A percentile compares a stretch with the other conserved stretches of the same genome.
Conservation (phyloP, 371 early-diverging fungal species). For the Apophysomyces ossiformis region DNA sequence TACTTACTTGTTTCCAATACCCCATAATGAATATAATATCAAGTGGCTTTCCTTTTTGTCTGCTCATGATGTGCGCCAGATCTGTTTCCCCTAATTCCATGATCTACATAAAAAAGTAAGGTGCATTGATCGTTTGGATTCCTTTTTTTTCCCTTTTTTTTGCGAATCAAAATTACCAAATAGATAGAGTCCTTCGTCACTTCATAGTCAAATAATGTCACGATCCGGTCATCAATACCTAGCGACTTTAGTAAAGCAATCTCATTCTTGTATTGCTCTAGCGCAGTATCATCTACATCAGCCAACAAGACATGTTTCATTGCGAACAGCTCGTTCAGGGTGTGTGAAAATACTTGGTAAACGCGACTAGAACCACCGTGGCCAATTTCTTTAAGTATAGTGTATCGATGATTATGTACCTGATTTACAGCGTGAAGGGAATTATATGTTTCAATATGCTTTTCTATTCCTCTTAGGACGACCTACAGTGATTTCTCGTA, state of each 20-base stretch:
- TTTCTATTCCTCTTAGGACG: too few relatives aligned
- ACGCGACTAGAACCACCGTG: conserved; percentile 91
- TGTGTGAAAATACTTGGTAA: conserved; percentile 76
- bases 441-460: neutral
- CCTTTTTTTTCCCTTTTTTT: neutral
- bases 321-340: conserved; percentile 72
- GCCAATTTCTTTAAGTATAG: conserved; percentile 71
- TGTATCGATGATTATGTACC: conserved; percentile 14
- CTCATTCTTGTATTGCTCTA: conserved; percentile 84
- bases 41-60: conserved; percentile 56
- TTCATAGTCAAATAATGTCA: conserved; percentile 81
- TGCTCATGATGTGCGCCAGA: conserved; percentile 72
- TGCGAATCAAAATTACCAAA: conserved; percentile 8
- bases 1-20: conserved; percentile 83
- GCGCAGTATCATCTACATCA: conserved; percentile 66
- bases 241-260: conserved; percentile 75
- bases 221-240: conserved; percentile 64
- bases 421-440: neutral
- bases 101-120: conserved; percentile 27
- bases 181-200: conserved; percentile 35
- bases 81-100: conserved; percentile 97
- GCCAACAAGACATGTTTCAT: conserved; percentile 83
- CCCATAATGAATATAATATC: conserved; percentile 75
- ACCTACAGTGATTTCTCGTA: neutral
- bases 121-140: neutral